Percentiles rank a stretch among this genome's conserved stretches.
Evolutionary conservation across 2,329 filamentous ascomycete species (phyloP).

Genomic region (Xylaria sp.): DNA sequence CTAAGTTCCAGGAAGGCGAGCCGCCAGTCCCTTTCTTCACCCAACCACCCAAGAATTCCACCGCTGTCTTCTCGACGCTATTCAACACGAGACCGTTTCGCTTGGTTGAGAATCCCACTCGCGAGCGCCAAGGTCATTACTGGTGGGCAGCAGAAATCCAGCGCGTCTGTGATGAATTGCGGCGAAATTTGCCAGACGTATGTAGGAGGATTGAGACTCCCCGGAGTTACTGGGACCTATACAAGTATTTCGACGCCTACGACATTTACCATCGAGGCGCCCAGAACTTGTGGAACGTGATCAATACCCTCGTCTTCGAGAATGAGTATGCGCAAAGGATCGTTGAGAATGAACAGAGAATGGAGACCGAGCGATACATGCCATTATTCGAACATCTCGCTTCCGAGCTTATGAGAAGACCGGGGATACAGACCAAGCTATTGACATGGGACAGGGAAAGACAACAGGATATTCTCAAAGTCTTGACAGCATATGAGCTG

Average conservation of each 20-base stretch:
- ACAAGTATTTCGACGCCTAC: constrained; percentile 58
- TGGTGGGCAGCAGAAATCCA: constrained; percentile 54
- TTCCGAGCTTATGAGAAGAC: constrained; percentile 27
- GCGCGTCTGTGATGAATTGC: constrained; percentile 35
- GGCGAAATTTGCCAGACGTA: constrained; percentile 21
- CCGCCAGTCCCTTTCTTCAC: constrained; percentile 40
- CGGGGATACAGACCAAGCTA: constrained; percentile 33
- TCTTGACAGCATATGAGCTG: constrained; percentile 36
- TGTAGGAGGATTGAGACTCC: constrained; percentile 35
- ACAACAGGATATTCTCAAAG: constrained; percentile 33
- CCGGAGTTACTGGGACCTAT: constrained; percentile 54
- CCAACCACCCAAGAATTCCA: constrained; percentile 14
- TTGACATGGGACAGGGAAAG: constrained; percentile 32
- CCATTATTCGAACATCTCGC: constrained; percentile 38
- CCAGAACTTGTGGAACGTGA: constrained; percentile 60
- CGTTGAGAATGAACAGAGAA: constrained; percentile 14
- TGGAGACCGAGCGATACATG: constrained; percentile 3
- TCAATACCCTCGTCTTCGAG: constrained; percentile 54
- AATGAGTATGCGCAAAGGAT: constrained; percentile 47
- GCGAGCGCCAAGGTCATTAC: constrained; percentile 47
- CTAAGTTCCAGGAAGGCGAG: constrained; percentile 33
- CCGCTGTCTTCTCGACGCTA: constrained; percentile 55
- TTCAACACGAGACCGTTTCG: constrained; percentile 48
- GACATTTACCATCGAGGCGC: constrained; percentile 60
- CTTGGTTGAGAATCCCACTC: constrained; percentile 44